These are phyloP conservation scores for Sisymbrium irio DNA, from an alignment of 345 rosid species.

Conservation along the genomic window DNA sequence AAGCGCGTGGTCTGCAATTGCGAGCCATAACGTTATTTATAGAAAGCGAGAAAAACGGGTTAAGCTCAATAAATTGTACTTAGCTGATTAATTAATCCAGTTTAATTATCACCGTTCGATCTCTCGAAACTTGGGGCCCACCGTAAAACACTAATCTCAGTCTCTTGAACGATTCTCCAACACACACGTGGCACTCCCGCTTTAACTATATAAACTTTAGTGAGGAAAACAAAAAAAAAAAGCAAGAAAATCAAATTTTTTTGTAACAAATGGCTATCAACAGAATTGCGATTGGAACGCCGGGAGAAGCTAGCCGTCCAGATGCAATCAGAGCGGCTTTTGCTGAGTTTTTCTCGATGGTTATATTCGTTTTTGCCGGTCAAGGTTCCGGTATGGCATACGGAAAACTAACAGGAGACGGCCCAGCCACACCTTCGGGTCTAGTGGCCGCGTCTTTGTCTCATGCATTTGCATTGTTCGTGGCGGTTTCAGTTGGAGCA, in stretches of 20 bases:
- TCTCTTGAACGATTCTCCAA: conserved; percentile 33
- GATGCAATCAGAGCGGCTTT: conserved; percentile 63
- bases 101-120: conserved; percentile 16
- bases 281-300: conserved; percentile 56
- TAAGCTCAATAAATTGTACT: neutral
- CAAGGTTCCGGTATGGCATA: conserved; percentile 91
- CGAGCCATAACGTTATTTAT: conserved; percentile 30
- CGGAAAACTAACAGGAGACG: conserved; percentile 56
- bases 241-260: neutral
- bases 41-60: conserved; percentile 26
- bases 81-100: neutral
- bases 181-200: conserved; percentile 26
- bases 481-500: conserved; percentile 71
- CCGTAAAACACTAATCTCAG: conserved; percentile 28
- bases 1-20: conserved; percentile 32
- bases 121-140: neutral
- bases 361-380: conserved; percentile 86
- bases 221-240: neutral
- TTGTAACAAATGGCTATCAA: conserved; percentile 50
- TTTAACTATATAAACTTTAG: conserved; percentile 27
- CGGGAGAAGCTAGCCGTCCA: conserved; percentile 65
- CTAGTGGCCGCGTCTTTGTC: conserved; percentile 66
- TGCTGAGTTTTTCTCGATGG: conserved; percentile 71
- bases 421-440: conserved; percentile 60
- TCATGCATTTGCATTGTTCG: conserved; percentile 72